These are phyloP conservation scores for Aspergillus sp. DNA, from an alignment of 2,329 filamentous ascomycete species.

Conservation along the genomic window DNA sequence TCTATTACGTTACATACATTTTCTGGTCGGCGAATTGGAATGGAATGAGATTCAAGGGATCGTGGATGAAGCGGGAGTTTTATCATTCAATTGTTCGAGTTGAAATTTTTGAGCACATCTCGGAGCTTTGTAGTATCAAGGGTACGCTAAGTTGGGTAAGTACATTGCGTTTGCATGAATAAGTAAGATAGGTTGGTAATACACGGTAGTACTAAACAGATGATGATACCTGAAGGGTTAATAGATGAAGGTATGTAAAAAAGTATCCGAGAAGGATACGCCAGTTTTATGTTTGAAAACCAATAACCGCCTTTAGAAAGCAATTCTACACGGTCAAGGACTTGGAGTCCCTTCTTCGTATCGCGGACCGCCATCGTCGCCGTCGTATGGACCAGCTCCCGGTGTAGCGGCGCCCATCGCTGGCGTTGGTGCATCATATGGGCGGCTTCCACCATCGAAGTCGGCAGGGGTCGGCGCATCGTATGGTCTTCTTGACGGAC, in stretches of 20 bases:
- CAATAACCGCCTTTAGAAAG: neutral
- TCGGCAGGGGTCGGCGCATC: slow-evolving; percentile 48
- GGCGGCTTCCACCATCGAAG: slow-evolving; percentile 38
- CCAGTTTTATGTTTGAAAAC: slow-evolving; percentile 7
- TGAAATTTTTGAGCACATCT: neutral
- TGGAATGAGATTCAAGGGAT: neutral
- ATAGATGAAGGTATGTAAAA: neutral
- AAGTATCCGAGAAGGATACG: slow-evolving; percentile 2
- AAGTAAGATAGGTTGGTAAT: neutral
- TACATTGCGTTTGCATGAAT: neutral
- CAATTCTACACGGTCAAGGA: slow-evolving; percentile 27
- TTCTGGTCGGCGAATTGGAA: neutral
- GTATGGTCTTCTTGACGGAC: slow-evolving; percentile 31
- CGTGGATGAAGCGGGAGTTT: neutral
- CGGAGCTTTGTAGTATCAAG: neutral
- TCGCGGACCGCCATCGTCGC: slow-evolving; percentile 47
- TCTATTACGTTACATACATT: neutral
- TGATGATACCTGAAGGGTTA: neutral
- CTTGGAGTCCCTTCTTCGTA: slow-evolving; percentile 51
- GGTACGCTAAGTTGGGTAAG: neutral
- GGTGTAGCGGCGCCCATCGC: slow-evolving; percentile 48
- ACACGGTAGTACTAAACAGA: neutral
- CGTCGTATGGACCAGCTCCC: slow-evolving; percentile 39
- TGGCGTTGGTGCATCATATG: slow-evolving; percentile 56
- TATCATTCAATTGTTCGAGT: neutral